A percentile compares a stretch with the other conserved stretches of the same genome.
These are phyloP conservation scores for Rhizopus arrhizus DNA, from an alignment of 371 early-diverging fungal species.

Conservation along the genomic window DNA sequence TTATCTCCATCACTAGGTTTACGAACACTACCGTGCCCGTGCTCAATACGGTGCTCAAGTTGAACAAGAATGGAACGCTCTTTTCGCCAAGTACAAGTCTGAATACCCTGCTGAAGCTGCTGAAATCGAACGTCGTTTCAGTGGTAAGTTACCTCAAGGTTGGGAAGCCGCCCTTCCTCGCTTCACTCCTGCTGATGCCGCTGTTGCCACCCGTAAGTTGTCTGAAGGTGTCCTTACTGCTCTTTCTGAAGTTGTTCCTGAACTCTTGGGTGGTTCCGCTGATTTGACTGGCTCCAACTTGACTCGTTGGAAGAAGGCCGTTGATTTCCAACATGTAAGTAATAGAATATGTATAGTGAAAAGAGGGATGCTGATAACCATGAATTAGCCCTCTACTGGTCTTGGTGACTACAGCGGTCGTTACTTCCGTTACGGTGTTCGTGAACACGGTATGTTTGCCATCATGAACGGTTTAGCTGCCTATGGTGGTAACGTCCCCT, in stretches of 20 bases:
- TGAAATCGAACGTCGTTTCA: slow-evolving; percentile 80
- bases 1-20: slow-evolving; percentile 39
- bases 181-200: slow-evolving; percentile 77
- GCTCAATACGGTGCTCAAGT: slow-evolving; percentile 61
- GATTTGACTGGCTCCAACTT: slow-evolving; percentile 98
- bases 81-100: slow-evolving; percentile 65
- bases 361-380: neutral
- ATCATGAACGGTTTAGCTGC: slow-evolving; percentile 95
- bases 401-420: slow-evolving; percentile 87
- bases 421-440: slow-evolving; percentile 96
- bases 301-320: slow-evolving; percentile 93
- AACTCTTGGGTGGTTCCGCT: slow-evolving; percentile 97
- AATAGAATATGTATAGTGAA: neutral
- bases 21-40: slow-evolving; percentile 67
- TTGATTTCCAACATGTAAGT: slow-evolving; percentile 85
- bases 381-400: slow-evolving; percentile 50
- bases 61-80: slow-evolving; percentile 77
- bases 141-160: slow-evolving; percentile 73
- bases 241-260: slow-evolving; percentile 77
- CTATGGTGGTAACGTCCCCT: slow-evolving; percentile 90
- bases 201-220: slow-evolving; percentile 92
- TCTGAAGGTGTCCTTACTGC: slow-evolving; percentile 85
- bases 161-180: slow-evolving; percentile 76
- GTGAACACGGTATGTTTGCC: slow-evolving; percentile 99
- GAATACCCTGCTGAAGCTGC: slow-evolving; percentile 69